phyloP scores from a whole-genome alignment of 768 basidiomycete genomes.

The Floccularia luteovirens region DNA sequence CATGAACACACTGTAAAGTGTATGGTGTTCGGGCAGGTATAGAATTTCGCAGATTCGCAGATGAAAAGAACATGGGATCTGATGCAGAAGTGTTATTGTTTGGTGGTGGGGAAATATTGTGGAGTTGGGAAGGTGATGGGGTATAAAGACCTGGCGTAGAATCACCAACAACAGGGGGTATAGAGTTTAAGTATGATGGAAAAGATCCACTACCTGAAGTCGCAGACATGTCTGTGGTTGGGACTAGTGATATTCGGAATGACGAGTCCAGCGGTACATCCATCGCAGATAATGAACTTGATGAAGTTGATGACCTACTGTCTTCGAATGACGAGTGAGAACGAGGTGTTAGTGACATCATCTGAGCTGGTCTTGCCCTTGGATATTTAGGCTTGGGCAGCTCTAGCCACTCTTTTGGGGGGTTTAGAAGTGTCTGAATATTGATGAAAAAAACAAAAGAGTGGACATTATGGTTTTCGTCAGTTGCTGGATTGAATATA shows the following conservation, averaged over 20 bases:
- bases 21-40: slow-evolving; percentile 2
- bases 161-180: neutral
- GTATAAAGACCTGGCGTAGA: neutral
- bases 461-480: slow-evolving; percentile 30
- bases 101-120: neutral
- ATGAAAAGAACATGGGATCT: neutral
- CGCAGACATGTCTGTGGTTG: neutral
- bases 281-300: neutral
- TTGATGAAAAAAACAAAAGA: slow-evolving; percentile 46
- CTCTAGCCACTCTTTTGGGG: slow-evolving; percentile 19
- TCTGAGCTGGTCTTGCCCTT: neutral
- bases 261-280: neutral
- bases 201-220: neutral
- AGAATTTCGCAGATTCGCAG: too few relatives aligned
- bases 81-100: neutral
- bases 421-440: slow-evolving; percentile 28
- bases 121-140: neutral
- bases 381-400: neutral
- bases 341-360: neutral
- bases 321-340: neutral
- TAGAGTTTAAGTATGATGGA: too few relatives aligned
- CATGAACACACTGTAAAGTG: slow-evolving; percentile 9
- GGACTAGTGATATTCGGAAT: neutral
- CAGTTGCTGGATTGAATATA: slow-evolving; percentile 31
- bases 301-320: neutral